These are phyloP conservation scores for Fusarium xyrophilum DNA, from an alignment of 2,329 filamentous ascomycete genomes.

Conservation along the genomic window DNA sequence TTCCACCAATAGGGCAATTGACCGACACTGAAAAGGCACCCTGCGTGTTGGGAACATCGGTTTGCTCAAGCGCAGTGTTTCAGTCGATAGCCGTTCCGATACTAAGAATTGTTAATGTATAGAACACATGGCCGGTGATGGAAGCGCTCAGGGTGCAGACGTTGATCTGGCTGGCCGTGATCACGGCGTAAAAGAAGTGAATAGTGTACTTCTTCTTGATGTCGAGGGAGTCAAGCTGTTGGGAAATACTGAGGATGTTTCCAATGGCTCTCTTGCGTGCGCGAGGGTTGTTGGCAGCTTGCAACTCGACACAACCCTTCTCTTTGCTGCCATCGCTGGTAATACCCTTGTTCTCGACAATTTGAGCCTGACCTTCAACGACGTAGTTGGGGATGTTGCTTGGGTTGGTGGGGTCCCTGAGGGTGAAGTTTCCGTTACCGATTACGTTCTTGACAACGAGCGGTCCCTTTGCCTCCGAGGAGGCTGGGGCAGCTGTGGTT, in stretches of 20 bases:
- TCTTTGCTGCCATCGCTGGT: conserved; percentile 15
- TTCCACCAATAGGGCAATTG: not conserved
- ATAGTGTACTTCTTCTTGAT: conserved; percentile 16
- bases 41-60: rapidly evolving
- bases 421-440: conserved; percentile 4
- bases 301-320: conserved; percentile 4
- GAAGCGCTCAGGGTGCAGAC: conserved; percentile 15
- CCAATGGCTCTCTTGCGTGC: conserved; percentile 13
- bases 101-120: not conserved
- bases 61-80: conserved; percentile 5
- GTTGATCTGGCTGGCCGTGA: not conserved
- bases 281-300: not conserved
- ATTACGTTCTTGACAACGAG: conserved; percentile 8
- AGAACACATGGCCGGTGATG: conserved; percentile 9
- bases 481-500: not conserved
- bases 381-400: not conserved
- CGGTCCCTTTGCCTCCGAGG: not conserved
- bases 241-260: not conserved
- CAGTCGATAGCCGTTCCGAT: not conserved
- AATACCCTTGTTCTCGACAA: conserved; percentile 1
- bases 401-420: not conserved
- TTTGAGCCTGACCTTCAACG: not conserved
- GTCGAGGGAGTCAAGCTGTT: conserved; percentile 7
- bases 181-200: conserved; percentile 25
- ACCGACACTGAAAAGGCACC: conserved; percentile 2